phyloP scores from a whole-genome alignment of 2,329 filamentous ascomycete species.

The Paecilomyces fulvus region DNA sequence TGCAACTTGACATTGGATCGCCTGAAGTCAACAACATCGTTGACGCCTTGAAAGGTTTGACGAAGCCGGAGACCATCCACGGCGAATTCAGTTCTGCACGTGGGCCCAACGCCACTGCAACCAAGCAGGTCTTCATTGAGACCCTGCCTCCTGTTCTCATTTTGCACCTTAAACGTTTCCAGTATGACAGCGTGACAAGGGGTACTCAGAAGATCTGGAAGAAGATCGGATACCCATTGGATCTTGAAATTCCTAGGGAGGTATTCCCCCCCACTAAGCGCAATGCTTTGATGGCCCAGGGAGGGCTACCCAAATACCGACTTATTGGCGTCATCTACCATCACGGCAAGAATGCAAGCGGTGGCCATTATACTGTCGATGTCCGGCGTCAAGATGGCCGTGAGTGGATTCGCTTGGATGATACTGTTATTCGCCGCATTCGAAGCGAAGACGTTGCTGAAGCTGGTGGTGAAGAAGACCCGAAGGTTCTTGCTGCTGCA shows the following conservation, averaged over 20 bases:
- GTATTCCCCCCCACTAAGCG: constrained; percentile 71
- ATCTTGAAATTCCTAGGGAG: constrained; percentile 87
- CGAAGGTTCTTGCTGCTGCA: constrained; percentile 56
- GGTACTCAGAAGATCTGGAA: constrained; percentile 98
- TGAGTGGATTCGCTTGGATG: constrained; percentile 94
- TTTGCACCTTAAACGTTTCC: constrained; percentile 92
- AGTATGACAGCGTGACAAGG: constrained; percentile 73
- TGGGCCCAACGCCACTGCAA: constrained; percentile 67
- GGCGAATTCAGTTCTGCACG: constrained; percentile 75
- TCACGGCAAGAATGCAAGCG: constrained; percentile 92
- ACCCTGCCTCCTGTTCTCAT: constrained; percentile 85
- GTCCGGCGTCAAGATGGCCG: constrained; percentile 86
- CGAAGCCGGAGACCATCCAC: constrained; percentile 73
- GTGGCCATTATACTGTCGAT: constrained; percentile 97
- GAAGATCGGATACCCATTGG: constrained; percentile 88
- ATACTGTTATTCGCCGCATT: constrained; percentile 80
- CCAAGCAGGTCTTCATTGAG: constrained; percentile 93
- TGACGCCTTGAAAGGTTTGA: constrained; percentile 79
- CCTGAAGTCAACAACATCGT: constrained; percentile 81
- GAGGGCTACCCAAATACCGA: constrained; percentile 70
- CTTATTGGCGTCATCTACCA: constrained; percentile 92
- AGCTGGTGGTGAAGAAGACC: constrained; percentile 71
- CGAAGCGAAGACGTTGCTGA: constrained; percentile 83
- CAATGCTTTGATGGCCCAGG: constrained; percentile 55
- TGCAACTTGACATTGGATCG: constrained; percentile 89